Conservation (phyloP, 345 rosid species). For the Triadica sebifera region DNA sequence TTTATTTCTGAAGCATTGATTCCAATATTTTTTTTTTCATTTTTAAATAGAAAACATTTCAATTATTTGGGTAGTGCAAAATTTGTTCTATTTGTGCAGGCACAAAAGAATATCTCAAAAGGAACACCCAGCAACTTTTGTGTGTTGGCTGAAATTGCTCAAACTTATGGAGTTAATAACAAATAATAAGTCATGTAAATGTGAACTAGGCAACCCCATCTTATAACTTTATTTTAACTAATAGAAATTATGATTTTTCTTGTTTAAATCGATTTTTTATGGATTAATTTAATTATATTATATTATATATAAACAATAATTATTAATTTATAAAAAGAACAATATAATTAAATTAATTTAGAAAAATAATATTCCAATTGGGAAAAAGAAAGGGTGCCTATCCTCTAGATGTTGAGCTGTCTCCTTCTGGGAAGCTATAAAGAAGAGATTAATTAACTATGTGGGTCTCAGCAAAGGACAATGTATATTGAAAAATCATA, state of each 20-base stretch:
- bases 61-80: neutral
- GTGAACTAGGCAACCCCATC: too few relatives aligned
- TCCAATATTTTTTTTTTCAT: too few relatives aligned
- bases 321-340: too few relatives aligned
- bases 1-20: too few relatives aligned
- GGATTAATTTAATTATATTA: too few relatives aligned
- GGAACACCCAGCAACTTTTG: conserved; percentile 1
- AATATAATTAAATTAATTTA: neutral
- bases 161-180: too few relatives aligned
- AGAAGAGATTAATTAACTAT: neutral
- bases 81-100: neutral
- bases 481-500: neutral
- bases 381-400: neutral
- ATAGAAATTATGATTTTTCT: too few relatives aligned
- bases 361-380: neutral
- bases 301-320: too few relatives aligned
- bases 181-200: too few relatives aligned
- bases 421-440: conserved; percentile 3
- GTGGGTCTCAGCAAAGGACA: neutral
- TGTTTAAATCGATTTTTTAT: too few relatives aligned
- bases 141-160: neutral
- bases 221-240: too few relatives aligned
- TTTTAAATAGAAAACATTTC: neutral
- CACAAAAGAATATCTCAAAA: conserved; percentile 11
- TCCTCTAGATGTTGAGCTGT: conserved; percentile 9